A percentile compares a stretch with the other conserved stretches of the same genome.
These are phyloP conservation scores for Myxozyma neotropica DNA, from an alignment of 805 yeast genomes.

Conservation along the genomic window DNA sequence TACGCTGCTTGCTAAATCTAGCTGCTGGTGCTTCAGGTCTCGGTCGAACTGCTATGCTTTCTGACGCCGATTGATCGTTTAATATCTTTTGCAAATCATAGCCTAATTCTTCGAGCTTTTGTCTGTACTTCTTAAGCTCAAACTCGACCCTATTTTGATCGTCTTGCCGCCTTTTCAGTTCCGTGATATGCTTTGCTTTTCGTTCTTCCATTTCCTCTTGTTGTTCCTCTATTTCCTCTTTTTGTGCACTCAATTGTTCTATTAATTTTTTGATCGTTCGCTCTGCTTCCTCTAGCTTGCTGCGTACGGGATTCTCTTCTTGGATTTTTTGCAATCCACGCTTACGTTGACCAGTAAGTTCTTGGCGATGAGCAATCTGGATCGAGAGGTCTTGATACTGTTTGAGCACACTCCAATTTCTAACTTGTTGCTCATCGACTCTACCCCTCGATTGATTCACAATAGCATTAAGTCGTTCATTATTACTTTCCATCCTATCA, in stretches of 20 bases:
- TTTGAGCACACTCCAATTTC: neutral
- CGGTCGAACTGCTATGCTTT: no score
- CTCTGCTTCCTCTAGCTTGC: neutral
- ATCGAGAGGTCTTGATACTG: neutral
- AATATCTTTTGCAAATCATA: no score
- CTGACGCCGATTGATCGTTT: no score
- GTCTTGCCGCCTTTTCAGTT: neutral
- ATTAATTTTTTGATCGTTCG: neutral
- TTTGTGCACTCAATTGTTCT: neutral
- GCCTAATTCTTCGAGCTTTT: no score
- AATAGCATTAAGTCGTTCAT: neutral
- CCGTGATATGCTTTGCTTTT: neutral
- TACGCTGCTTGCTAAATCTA: no score
- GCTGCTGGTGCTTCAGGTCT: no score
- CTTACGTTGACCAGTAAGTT: neutral
- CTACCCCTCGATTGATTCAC: neutral
- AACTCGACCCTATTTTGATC: neutral
- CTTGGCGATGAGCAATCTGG: neutral
- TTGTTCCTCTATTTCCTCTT: neutral
- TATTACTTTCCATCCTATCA: neutral
- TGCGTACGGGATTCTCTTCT: neutral
- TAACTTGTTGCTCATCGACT: neutral
- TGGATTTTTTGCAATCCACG: neutral
- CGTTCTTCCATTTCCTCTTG: neutral
- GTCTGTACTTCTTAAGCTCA: no score